Base-by-base conservation (phyloP, 2,329 filamentous ascomycete genomes). In the Gaeumannomyces tritici region DNA sequence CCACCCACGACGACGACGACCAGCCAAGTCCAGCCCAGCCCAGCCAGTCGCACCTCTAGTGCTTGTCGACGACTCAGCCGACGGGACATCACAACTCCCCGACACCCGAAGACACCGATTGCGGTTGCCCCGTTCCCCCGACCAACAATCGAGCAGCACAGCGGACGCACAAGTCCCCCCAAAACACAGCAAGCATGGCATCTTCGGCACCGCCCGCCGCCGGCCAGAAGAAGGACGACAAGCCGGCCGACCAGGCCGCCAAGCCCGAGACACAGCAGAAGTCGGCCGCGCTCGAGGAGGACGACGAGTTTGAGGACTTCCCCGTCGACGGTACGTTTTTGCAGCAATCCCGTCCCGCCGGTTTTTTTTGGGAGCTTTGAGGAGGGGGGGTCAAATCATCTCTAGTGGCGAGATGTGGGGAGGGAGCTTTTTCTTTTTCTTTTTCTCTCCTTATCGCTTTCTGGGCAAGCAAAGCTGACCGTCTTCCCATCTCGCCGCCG, bases 231-330 rank as follows among this genome's bases (percentile, higher is more conserved):
- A 71, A 75, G 65, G 72, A 73, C 65, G 69, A 75, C 62, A 76
- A 79, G 68, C 64, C 74, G 47, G 70, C 76, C 65, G 71, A 72
- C 75, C 67, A 79, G 82, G 69, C 81, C 82, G 74, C 85, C 70
- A 89, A 89, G 75, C 80, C 85, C 63, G 75, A 69, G 54, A 57
- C 61, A 29, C 63, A 65, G 60, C 64, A 63, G 21, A 68, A 69
- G 60, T 59, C 80, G 62, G 79, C 88, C 42, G 84, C 89, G 63
- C 83, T 98, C 31, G 95, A 96, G 75, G 95, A 99, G 75, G 95
- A 99, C 73, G 95, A 99, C 75, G 95, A 99, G 79, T 99, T 99
- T 71, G 95, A 99, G 74, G 95, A 99, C 75, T 99, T 99, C 72
- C 95, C 95, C 29, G 90, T 96, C 63, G 93, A 99, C 78, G 92